Base-by-base conservation (phyloP, 2,329 filamentous ascomycete genomes). In the Ceratocystis ficicola region DNA sequence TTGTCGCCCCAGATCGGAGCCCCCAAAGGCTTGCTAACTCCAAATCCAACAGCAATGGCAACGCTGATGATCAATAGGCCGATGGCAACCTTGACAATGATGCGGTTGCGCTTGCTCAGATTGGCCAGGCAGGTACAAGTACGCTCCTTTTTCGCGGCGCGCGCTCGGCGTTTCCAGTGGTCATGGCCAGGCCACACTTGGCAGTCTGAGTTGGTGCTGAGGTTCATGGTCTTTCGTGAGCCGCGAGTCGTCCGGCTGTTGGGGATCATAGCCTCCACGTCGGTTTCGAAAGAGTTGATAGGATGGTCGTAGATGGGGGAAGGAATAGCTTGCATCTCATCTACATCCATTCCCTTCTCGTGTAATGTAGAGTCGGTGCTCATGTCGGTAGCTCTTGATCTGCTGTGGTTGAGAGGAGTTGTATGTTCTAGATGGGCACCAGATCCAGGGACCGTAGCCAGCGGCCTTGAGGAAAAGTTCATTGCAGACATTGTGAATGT, bases 111-210 rank as follows among this genome's bases (percentile, higher is more conserved):
- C 70, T 77, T 78, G 75, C 77, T 81, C 63, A 85, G 76, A 41
- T 74, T 73, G 57, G 80, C 79, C 74, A 86, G 75, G 68, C 78
- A 82, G 65, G 78, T 78, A 73, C 82, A 84, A 65, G 76, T 78
- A 68, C 76, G 74, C 68, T 78, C 80, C 69, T 76, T 76, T 75
- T 83, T 83, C 67, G 80, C 80, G 10, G 77, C 79, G 73, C 81
- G 81, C 68, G 81, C 81, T 76, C 83, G 83, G 68, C 78, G 76
- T 73, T 80, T 82, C 82, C 83, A 85, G 71, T 84, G 79, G 28
- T 80, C 77, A 71, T 83, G 79, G 66, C 80, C 80, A 4, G 83
- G 83, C 83, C 83, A 86, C 20, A 84, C 81, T 57, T 80, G 76
- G 70, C 78, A 80, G 68, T 85, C 81, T 63, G 72, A 74, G 68